Evolutionary conservation across 202 grass and related monocot species (phyloP).

Genomic region (Setaria italica): DNA sequence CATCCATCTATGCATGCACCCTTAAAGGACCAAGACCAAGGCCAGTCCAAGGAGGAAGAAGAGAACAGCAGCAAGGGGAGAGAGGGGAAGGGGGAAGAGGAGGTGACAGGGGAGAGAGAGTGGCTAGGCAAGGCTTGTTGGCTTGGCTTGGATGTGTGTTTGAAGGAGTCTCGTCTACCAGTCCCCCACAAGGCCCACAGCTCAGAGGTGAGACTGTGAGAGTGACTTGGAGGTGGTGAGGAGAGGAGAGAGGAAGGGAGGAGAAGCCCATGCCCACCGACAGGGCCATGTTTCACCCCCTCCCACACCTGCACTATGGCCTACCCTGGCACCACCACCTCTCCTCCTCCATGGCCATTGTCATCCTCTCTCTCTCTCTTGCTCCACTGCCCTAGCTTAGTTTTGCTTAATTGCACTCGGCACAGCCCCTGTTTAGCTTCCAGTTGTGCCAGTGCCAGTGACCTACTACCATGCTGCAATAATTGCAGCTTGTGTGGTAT

Average conservation of each 20-base stretch:
- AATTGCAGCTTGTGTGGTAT: slow-evolving; percentile 39
- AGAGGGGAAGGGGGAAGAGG: background rate
- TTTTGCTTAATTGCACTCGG: slow-evolving; percentile 25
- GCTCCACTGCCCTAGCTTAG: slow-evolving; percentile 19
- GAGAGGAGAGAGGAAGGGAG: slow-evolving; percentile 3
- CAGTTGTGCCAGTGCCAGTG: background rate
- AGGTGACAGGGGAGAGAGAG: slow-evolving; percentile 35
- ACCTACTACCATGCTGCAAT: slow-evolving; percentile 36
- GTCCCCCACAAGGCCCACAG: background rate
- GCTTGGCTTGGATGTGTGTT: slow-evolving; percentile 16
- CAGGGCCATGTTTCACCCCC: slow-evolving; percentile 80
- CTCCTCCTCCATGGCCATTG: slow-evolving; percentile 10
- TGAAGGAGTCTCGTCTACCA: slow-evolving; percentile 33
- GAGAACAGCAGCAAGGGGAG: background rate
- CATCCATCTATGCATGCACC: slow-evolving; percentile 35
- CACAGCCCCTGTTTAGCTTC: slow-evolving; percentile 8
- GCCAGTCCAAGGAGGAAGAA: background rate
- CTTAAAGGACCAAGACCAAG: background rate
- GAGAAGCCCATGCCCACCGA: slow-evolving; percentile 72
- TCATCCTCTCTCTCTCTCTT: too few species aligned
- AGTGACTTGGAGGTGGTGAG: slow-evolving; percentile 26
- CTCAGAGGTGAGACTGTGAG: slow-evolving; percentile 14
- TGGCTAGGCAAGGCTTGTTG: background rate
- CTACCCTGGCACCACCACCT: slow-evolving; percentile 19
- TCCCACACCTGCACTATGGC: slow-evolving; percentile 59